Percentiles rank a stretch among this genome's conserved stretches.
phyloP scores from a whole-genome alignment of 73 alveolate genomes.

The Vitrella brassicaformis region DNA sequence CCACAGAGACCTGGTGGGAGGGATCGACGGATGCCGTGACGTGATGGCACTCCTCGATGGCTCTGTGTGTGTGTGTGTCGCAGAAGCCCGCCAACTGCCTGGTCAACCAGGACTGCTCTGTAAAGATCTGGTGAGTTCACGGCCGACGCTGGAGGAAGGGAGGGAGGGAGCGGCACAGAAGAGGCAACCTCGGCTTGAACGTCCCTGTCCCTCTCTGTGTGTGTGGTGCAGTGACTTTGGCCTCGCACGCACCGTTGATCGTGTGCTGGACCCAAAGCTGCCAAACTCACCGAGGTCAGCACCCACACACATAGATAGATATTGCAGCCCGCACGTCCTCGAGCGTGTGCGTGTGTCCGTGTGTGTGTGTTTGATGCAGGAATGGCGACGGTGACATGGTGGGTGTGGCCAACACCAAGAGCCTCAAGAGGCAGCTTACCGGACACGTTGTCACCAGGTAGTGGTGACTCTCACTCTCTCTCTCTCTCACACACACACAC shows the following conservation, averaged over 20 bases:
- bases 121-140: slow-evolving; percentile 54
- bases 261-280: slow-evolving; percentile 5
- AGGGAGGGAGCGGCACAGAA: not conserved
- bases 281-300: not conserved
- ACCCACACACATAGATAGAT: not conserved
- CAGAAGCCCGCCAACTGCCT: slow-evolving; percentile 32
- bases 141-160: too few species aligned
- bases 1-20: slow-evolving; percentile 28
- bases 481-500: too few species aligned
- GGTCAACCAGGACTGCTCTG: slow-evolving; percentile 55
- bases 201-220: not conserved
- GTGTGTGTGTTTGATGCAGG: too few species aligned
- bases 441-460: slow-evolving; percentile 51
- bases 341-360: too few species aligned
- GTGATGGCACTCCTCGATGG: not conserved
- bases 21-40: not conserved
- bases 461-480: too few species aligned
- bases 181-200: not conserved
- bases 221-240: slow-evolving; percentile 57
- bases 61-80: not conserved
- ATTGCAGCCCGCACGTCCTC: too few species aligned
- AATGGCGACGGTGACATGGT: not conserved
- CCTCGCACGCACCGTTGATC: slow-evolving; percentile 65
- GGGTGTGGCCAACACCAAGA: slow-evolving; percentile 9
- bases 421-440: slow-evolving; percentile 40